Evolutionary conservation across 768 basidiomycete genomes (phyloP).

Genomic region (Daedalea quercina): DNA sequence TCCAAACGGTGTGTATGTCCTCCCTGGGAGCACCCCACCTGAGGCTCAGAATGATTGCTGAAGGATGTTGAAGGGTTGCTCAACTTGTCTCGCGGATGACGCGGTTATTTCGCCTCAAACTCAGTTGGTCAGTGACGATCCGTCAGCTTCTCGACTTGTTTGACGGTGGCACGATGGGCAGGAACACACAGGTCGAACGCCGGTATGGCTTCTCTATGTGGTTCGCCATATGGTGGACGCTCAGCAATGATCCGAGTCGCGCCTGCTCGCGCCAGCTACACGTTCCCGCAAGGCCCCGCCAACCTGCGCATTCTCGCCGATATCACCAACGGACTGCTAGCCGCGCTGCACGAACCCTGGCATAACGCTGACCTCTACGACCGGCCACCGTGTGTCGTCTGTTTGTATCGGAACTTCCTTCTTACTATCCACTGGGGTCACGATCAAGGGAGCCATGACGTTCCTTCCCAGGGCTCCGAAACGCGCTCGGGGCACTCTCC

Average conservation of each 20-base stretch:
- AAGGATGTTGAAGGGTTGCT: slow-evolving; percentile 59
- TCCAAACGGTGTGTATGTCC: slow-evolving; percentile 34
- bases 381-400: slow-evolving; percentile 38
- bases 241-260: too few species aligned
- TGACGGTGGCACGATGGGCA: too few species aligned
- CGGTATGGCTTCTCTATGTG: too few species aligned
- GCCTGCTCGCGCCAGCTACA: slow-evolving; percentile 15
- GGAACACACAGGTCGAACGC: too few species aligned
- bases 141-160: too few species aligned
- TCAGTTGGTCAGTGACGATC: too few species aligned
- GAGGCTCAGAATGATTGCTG: slow-evolving; percentile 35
- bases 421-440: too few species aligned
- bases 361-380: slow-evolving; percentile 37
- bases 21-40: neutral
- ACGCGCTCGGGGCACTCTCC: slow-evolving; percentile 16
- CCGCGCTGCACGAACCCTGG: slow-evolving; percentile 41
- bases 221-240: too few species aligned
- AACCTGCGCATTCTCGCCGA: slow-evolving; percentile 51
- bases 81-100: too few species aligned
- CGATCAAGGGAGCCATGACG: neutral
- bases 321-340: slow-evolving; percentile 56
- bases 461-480: neutral
- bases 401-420: too few species aligned
- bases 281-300: slow-evolving; percentile 19
- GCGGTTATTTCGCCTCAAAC: too few species aligned